Evolutionary conservation across 202 grass and related monocot species (phyloP).

Genomic region (Panicum virgatum): DNA sequence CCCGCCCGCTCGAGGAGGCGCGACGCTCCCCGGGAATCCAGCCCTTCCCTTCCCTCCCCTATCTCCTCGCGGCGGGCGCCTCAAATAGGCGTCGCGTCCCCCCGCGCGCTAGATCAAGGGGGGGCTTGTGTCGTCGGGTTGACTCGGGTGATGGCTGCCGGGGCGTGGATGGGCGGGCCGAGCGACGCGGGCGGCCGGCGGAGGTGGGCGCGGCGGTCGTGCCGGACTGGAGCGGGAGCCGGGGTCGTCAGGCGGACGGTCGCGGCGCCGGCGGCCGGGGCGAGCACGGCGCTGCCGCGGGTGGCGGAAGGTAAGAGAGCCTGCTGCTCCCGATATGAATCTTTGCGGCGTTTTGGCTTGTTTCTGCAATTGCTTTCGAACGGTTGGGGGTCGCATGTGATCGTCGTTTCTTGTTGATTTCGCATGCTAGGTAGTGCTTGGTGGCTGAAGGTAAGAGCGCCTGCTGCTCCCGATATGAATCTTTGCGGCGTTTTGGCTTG

Average conservation of each 20-base stretch:
- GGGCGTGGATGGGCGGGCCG: constrained; percentile 30
- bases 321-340: not conserved
- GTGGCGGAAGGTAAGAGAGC: constrained; percentile 24
- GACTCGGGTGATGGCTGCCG: not conserved
- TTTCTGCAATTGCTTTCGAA: not conserved
- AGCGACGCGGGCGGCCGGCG: not conserved
- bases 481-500: not conserved
- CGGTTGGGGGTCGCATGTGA: not conserved
- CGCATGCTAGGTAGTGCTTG: not conserved
- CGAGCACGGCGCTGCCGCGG: not conserved
- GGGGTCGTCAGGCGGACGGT: constrained; percentile 21
- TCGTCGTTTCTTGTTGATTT: constrained; percentile 3
- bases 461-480: not conserved
- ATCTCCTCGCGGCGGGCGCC: not conserved
- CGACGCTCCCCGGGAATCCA: constrained; percentile 40
- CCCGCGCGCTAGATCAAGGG: not conserved
- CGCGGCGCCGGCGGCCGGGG: not conserved
- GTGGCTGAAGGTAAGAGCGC: too few relatives aligned
- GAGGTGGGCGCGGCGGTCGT: constrained; percentile 47
- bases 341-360: not conserved
- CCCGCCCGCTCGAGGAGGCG: constrained; percentile 23
- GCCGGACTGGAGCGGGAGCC: not conserved
- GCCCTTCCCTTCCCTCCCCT: not conserved
- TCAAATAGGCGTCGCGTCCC: constrained; percentile 25
- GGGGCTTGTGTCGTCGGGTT: not conserved